phyloP scores from a whole-genome alignment of 768 basidiomycete species.

The Neoboletus subvelutipes region DNA sequence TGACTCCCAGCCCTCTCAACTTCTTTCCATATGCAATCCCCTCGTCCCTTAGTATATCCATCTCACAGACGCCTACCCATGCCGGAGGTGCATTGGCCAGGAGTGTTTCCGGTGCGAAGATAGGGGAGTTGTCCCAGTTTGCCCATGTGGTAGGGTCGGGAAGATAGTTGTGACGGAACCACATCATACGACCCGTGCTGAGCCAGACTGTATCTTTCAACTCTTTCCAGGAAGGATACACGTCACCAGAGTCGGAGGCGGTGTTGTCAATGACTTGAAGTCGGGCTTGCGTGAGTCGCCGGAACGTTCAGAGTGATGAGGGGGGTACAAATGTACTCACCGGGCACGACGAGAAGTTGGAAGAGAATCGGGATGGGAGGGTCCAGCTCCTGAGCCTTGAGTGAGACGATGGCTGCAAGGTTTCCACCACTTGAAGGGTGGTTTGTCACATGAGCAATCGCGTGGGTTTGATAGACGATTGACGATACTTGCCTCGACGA shows the following conservation, averaged over 20 bases:
- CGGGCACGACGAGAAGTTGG: conserved; percentile 68
- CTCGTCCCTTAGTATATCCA: conserved; percentile 68
- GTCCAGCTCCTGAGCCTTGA: conserved; percentile 52
- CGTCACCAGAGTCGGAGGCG: conserved; percentile 38
- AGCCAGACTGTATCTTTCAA: conserved; percentile 62
- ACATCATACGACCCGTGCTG: conserved; percentile 60
- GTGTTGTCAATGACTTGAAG: conserved; percentile 63
- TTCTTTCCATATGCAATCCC: conserved; percentile 63
- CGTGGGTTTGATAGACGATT: not conserved
- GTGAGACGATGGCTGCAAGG: conserved; percentile 61
- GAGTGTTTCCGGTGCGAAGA: conserved; percentile 61
- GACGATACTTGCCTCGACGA: conserved; percentile 53
- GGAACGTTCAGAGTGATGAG: not conserved
- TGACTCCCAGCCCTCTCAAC: conserved; percentile 49
- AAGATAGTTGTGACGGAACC: conserved; percentile 69
- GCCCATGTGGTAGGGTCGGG: conserved; percentile 57
- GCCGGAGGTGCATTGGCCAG: conserved; percentile 52
- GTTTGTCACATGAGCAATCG: not conserved
- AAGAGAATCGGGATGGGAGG: conserved; percentile 58
- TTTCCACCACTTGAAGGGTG: conserved; percentile 57
- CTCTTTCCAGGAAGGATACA: conserved; percentile 52
- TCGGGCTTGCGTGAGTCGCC: not conserved
- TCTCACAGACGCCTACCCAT: conserved; percentile 63
- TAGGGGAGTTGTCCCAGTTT: conserved; percentile 69
- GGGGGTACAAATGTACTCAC: conserved; percentile 11